phyloP scores from a whole-genome alignment of 108 stramenopile species.

The Poteriospumella lacustris region DNA sequence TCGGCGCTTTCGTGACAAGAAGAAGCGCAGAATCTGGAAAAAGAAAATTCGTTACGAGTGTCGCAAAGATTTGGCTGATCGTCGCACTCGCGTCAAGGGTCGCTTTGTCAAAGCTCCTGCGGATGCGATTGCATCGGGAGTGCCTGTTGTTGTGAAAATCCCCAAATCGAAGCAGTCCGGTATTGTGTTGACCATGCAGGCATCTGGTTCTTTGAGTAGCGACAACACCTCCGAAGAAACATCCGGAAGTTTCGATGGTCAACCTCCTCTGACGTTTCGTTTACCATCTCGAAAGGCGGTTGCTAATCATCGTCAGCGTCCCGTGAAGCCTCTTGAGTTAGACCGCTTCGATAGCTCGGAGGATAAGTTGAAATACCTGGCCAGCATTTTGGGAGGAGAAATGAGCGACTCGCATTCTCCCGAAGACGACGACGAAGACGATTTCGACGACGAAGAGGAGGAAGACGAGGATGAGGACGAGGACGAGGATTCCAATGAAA shows the following conservation, averaged over 20 bases:
- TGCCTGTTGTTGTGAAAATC: neutral
- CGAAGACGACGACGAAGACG: too few species aligned
- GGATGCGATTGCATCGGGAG: neutral
- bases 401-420: too few species aligned
- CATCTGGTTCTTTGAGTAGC: too few species aligned
- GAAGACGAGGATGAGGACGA: too few species aligned
- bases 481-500: too few species aligned
- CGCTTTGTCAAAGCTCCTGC: slow-evolving; percentile 74
- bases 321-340: too few species aligned
- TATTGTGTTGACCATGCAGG: neutral
- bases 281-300: neutral
- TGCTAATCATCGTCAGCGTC: too few species aligned
- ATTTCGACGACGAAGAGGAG: too few species aligned
- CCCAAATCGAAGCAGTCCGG: neutral
- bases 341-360: too few species aligned
- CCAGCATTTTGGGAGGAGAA: too few species aligned
- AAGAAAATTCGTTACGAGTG: slow-evolving; percentile 96
- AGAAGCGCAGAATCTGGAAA: slow-evolving; percentile 82
- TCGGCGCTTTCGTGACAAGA: slow-evolving; percentile 74
- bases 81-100: slow-evolving; percentile 88
- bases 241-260: neutral
- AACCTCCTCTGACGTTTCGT: neutral
- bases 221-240: neutral
- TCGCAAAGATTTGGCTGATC: slow-evolving; percentile 89
- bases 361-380: too few species aligned